Percentiles rank a stretch among this genome's conserved stretches.
Conservation (phyloP, 345 rosid species). For the Lepidium africanum region DNA sequence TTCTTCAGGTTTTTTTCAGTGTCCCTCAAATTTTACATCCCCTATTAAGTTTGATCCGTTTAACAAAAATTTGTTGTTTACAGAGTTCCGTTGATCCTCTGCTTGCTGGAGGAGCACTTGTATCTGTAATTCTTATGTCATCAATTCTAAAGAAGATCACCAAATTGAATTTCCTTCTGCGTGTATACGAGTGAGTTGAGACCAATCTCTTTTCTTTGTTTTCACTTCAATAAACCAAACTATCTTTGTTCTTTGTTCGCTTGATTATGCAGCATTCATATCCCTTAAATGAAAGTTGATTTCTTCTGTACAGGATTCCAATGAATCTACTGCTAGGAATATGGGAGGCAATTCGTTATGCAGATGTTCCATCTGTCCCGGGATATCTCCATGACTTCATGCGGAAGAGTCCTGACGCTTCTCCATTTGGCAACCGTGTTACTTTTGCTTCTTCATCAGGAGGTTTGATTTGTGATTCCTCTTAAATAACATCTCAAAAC, state of each 20-base stretch:
- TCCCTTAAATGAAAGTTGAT: constrained; percentile 6
- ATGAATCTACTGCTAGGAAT: constrained; percentile 29
- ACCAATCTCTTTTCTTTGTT: not conserved
- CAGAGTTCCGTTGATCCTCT: constrained; percentile 86
- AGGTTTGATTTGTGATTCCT: constrained; percentile 12
- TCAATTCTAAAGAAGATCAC: constrained; percentile 36
- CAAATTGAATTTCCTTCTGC: constrained; percentile 41
- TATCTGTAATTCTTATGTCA: constrained; percentile 44
- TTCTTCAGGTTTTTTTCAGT: constrained; percentile 62
- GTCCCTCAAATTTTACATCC: not conserved
- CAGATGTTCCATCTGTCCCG: constrained; percentile 36
- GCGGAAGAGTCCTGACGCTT: constrained; percentile 28
- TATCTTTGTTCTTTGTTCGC: not conserved
- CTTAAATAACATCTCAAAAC: constrained; percentile 4
- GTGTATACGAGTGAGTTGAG: constrained; percentile 41
- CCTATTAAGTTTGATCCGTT: not conserved
- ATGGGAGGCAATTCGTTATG: constrained; percentile 28
- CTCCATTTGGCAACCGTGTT: constrained; percentile 8
- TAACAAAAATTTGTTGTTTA: constrained; percentile 18
- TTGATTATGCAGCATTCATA: not conserved
- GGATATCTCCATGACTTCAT: constrained; percentile 35
- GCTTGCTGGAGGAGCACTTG: constrained; percentile 54
- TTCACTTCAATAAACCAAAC: not conserved
- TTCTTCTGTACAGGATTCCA: constrained; percentile 46
- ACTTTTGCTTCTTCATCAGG: constrained; percentile 14